These are phyloP conservation scores for Fusarium brachygibbosum DNA, from an alignment of 2,329 filamentous ascomycete species.

Conservation along the genomic window DNA sequence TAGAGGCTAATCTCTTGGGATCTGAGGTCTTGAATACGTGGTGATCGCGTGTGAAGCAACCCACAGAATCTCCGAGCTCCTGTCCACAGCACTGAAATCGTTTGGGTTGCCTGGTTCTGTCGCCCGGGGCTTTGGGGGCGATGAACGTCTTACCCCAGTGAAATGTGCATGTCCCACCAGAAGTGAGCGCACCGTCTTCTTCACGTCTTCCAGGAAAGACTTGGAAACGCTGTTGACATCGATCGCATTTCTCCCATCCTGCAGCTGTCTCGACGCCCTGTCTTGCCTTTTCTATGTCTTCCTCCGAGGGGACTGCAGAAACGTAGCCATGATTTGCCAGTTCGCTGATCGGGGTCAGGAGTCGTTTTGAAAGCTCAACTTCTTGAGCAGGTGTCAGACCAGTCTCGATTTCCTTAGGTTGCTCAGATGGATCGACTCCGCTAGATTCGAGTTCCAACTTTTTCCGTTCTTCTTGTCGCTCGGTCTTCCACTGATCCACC, in stretches of 20 bases:
- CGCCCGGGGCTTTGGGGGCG: conserved; percentile 68
- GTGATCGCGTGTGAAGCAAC: conserved; percentile 77
- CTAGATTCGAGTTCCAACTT: conserved; percentile 50
- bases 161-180: conserved; percentile 82
- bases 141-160: conserved; percentile 81
- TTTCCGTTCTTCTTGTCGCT: conserved; percentile 61
- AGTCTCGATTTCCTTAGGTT: conserved; percentile 72
- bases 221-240: conserved; percentile 88
- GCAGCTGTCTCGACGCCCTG: conserved; percentile 74
- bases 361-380: conserved; percentile 70
- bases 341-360: conserved; percentile 73
- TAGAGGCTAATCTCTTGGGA: conserved; percentile 78
- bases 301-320: conserved; percentile 71
- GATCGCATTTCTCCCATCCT: conserved; percentile 90
- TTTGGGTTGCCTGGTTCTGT: conserved; percentile 69
- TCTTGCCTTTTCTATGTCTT: conserved; percentile 75
- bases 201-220: conserved; percentile 88
- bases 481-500: conserved; percentile 77
- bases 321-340: conserved; percentile 84
- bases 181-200: conserved; percentile 80
- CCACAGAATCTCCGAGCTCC: conserved; percentile 76
- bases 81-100: conserved; percentile 85
- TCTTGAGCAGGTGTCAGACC: conserved; percentile 78
- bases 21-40: conserved; percentile 92
- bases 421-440: conserved; percentile 52